Base-by-base conservation (phyloP, 257 asterid species). In the Sherardia arvensis region DNA sequence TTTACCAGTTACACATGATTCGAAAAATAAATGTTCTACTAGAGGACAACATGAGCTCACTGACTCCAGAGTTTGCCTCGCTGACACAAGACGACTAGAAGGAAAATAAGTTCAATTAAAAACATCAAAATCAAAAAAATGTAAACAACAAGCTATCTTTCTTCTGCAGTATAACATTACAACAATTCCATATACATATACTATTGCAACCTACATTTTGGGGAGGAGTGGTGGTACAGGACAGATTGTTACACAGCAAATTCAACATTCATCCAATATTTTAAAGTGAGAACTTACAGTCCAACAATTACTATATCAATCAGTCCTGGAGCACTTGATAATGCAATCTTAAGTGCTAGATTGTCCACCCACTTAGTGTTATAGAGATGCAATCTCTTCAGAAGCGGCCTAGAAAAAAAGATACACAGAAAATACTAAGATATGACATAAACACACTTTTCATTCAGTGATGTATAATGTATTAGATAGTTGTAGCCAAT, bases 291-390 rank as follows among this genome's bases (percentile, higher is more conserved):
- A 38, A 85, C 97, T 91, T 81, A 91, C 97, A 87, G 89, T 80
- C 96, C 96, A 74, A 86, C 87, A 69, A 91, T 81, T 78, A 76
- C 95, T 28, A 91, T 81, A 80, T 85, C 98, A 63, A 68, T 79
- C 73, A 91, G 67, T 60, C 83, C 74, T 47, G 95, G 85, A 48
- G 89, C 85, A n/a, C n/a, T n/a, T 64, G 85, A 74, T 76, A 91
- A 59, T 69, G 96, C 97, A 58, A 77, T 76, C 49, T 80, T 79
- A 63, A 91, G 77, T 54, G 95, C 82, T 32, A 77, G 38, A 62
- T 79, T 81, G 72, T 85, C 96, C 82, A 87, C 68, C 59, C 91
- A 82, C 75, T 91, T 95, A 51, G 88, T 87, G 75, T 88, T 84
- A 73, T 82, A 85, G 60, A 91, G 97, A 73, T 88, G 88, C 68